Evolutionary conservation across 495 filamentous ascomycete species (phyloP), one percentile per base, ranked within the genome.

Genomic region (Tuber aestivum): DNA sequence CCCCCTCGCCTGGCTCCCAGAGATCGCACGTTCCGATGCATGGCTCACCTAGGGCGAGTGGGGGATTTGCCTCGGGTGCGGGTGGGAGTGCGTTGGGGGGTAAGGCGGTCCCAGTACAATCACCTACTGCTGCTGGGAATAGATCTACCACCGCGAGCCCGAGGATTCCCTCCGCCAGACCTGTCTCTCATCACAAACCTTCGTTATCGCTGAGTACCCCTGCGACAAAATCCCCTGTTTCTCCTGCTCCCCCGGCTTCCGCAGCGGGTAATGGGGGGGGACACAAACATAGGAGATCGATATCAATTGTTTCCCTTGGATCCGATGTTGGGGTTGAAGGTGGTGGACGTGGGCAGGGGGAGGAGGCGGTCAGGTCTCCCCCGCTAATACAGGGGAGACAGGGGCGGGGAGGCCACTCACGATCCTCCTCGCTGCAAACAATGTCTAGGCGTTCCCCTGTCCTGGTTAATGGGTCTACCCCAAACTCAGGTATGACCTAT

Each of bases 301-400:
- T 99, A 42, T 97, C 95, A n/a, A 98, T 99, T 77, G 89, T 97
- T 35, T 98, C 95, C 8, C 88, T 98, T 78, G 93, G 93, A 23
- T 90, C 89, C 73, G 89, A 91, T 72, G 83, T 83, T 41, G 86
- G 85, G 12, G 78, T 82, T 69, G 76, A 81, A 65, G 80, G 83
- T 73, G 85, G 86, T 82, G 78, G 83, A 79, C 75, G 87, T 83
- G 83, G 85, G 80, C 84, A 79, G 50, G 79, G 73, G 72, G 80
- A 82, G 38, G 81, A 73, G 69, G 79, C 76, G 37, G 72, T 82
- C 35, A 75, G 77, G 70, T 79, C 80, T 70, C 77, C 80, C 48
- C 69, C 79, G 41, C 71, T 79, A 18, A 37, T 81, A 69, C 77
- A 76, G 70, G 72, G 75, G 41, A 72, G 79, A 61, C 41, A 35